Base-by-base conservation (phyloP, 257 asterid species). In the Primulina eburnea region DNA sequence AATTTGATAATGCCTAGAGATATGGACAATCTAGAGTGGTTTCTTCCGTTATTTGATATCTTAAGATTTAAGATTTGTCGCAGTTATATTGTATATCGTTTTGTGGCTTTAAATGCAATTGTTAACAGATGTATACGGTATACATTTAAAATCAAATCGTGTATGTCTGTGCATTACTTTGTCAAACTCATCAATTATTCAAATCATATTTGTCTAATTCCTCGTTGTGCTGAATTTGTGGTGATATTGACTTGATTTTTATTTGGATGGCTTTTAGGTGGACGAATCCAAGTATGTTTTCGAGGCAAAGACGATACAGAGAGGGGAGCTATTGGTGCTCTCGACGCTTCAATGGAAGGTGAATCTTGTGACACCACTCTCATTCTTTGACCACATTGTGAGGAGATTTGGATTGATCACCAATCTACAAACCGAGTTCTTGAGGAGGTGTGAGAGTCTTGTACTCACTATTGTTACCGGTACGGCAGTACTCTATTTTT, bases 261-360 rank as follows among this genome's bases (percentile, higher is more conserved):
- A 17, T 53, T 62, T 75, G 63, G 24, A 29, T 71, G 67, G 20
- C 69, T 62, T 69, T 78, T 71, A 92, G 97, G 95, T 87, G 16
- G 88, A 81, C 65, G 90, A 87, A 64, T 77, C 88, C 0, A 87
- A 80, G 75, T 89, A 79, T 80, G 74, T 89, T 73, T 92, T 92
- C 59, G 97, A 89, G 79, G 89, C 97, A 10, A 86, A 86, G 81
- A 88, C 98, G 35, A 84, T 92, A 37, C 91, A 87, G 83, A 90
- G 96, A 75, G 87, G 89, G 96, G 98, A 92, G 81, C 84, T 89
- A 33, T 73, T 89, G 82, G 85, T 92, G 67, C 92, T 92, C 60
- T 83, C 94, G 4, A 77, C 92, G 9, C 87, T 92, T 29, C 75
- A 82, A 67, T 93, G 99, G 99, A 89, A 75, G 82, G 88, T 89